phyloP scores from a whole-genome alignment of 2,329 filamentous ascomycete genomes.

The Aspergillus sp. region DNA sequence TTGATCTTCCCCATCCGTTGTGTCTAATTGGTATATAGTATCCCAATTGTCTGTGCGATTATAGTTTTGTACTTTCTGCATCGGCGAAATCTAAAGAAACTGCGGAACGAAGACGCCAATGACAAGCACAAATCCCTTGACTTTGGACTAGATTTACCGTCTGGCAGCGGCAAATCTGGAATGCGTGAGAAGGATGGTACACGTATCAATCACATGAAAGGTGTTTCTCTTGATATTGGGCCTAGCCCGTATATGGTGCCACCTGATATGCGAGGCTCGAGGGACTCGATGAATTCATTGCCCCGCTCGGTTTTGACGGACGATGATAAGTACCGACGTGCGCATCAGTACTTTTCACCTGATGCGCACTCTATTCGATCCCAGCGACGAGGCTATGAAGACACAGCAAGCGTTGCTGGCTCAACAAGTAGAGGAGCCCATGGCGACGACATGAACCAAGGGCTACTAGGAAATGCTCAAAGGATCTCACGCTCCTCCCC shows the following conservation, averaged over 20 bases:
- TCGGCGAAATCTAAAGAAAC: conserved; percentile 70
- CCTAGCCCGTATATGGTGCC: conserved; percentile 89
- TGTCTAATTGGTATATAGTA: conserved; percentile 53
- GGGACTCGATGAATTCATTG: conserved; percentile 83
- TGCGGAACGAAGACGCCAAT: conserved; percentile 73
- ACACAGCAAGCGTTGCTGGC: conserved; percentile 54
- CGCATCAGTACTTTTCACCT: conserved; percentile 55
- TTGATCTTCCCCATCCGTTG: not conserved
- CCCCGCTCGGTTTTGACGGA: conserved; percentile 71
- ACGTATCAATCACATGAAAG: conserved; percentile 43
- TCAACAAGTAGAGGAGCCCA: conserved; percentile 46
- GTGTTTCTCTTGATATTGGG: conserved; percentile 63
- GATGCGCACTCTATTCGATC: conserved; percentile 42
- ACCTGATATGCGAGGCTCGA: conserved; percentile 72
- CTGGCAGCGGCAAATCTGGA: conserved; percentile 45
- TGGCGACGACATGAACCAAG: conserved; percentile 50
- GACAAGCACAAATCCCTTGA: conserved; percentile 91
- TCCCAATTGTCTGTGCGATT: conserved; percentile 70
- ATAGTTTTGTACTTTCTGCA: conserved; percentile 74
- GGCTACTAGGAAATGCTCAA: conserved; percentile 57
- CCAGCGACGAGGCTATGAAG: conserved; percentile 37
- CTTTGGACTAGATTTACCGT: conserved; percentile 71
- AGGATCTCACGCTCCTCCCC: conserved; percentile 57
- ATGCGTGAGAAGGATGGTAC: conserved; percentile 55
- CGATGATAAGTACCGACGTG: conserved; percentile 80